Conservation (phyloP, 140 eudicot genomes). For the Erigeron philadelphicus region DNA sequence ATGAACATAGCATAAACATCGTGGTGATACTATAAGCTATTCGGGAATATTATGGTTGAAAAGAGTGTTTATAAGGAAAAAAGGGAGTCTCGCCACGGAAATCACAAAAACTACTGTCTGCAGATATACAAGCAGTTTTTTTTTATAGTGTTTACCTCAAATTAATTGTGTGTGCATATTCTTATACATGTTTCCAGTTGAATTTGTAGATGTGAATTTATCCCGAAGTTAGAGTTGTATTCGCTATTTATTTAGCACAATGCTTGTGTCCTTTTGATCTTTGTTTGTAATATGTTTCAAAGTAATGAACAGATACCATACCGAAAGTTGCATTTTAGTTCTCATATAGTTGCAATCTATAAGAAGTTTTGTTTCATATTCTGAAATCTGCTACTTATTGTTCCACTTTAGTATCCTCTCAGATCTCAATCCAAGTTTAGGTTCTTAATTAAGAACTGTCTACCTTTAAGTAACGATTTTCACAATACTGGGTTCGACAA, state of each 20-base stretch:
- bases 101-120: neutral
- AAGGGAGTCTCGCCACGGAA: neutral
- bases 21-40: conserved; percentile 14
- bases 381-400: no score
- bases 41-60: conserved; percentile 14
- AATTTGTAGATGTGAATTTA: conserved; percentile 24
- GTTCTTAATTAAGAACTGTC: no score
- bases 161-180: conserved; percentile 32
- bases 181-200: conserved; percentile 8
- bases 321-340: neutral
- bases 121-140: neutral
- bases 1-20: conserved; percentile 14
- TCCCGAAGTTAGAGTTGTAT: neutral
- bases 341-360: no score
- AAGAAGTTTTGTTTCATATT: no score
- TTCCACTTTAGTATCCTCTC: no score
- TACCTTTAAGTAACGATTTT: no score
- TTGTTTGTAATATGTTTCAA: conserved; percentile 17
- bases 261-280: conserved; percentile 4
- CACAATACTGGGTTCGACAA: no score
- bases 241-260: conserved; percentile 5
- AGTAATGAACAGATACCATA: neutral
- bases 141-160: conserved; percentile 4
- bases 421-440: no score
- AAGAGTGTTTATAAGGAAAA: conserved; percentile 19